These are phyloP conservation scores for Diaporthe vexans DNA, from an alignment of 2,329 filamentous ascomycete genomes.

Conservation along the genomic window DNA sequence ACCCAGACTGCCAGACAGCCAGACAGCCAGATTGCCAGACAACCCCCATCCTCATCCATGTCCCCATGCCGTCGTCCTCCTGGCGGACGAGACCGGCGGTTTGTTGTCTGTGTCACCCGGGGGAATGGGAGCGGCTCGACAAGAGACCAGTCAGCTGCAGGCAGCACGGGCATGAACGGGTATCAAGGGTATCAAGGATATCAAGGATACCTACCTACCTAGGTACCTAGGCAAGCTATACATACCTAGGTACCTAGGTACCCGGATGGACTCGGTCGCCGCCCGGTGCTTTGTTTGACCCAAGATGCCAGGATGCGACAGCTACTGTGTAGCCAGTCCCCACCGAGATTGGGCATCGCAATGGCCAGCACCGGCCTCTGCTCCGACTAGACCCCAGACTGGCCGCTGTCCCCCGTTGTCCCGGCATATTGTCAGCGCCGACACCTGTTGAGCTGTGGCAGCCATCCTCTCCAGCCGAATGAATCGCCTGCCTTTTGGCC, in stretches of 20 bases:
- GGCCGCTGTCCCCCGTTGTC: neutral
- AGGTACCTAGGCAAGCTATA: no score
- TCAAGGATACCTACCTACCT: no score
- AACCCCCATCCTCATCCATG: constrained; percentile 14
- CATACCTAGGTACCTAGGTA: no score
- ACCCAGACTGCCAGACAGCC: no score
- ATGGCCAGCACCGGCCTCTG: neutral
- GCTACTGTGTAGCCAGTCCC: neutral
- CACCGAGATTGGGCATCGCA: constrained; percentile 3
- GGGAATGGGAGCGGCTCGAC: constrained; percentile 29
- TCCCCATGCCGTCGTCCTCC: neutral
- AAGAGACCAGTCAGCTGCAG: constrained; percentile 27
- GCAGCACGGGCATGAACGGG: constrained; percentile 1
- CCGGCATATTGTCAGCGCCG: constrained; percentile 1
- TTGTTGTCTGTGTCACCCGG: constrained; percentile 1
- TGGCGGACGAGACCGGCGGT: neutral
- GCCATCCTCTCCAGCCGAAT: neutral
- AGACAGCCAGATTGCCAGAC: no score
- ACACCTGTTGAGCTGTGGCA: neutral
- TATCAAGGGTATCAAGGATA: no score
- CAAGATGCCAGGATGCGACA: constrained; percentile 3
- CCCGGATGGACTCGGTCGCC: constrained; percentile 14
- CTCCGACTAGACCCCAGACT: neutral
- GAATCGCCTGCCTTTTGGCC: constrained; percentile 36
- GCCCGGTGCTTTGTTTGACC: constrained; percentile 28